Evolutionary conservation across 331 rosid species (phyloP).

Genomic region (Arachis monticola): DNA sequence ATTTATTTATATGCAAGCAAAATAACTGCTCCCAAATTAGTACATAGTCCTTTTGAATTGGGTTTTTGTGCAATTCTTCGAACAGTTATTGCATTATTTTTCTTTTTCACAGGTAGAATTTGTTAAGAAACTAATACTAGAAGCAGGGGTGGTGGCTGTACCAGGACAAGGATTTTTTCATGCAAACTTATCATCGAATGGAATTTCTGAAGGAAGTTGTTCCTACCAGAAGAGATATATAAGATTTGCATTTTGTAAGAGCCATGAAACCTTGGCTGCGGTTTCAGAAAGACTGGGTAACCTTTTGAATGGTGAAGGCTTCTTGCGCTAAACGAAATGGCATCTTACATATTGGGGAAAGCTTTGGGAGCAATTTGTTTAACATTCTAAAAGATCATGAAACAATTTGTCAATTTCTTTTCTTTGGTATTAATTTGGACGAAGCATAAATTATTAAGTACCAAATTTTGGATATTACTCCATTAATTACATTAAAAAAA

Average conservation of each 20-base stretch:
- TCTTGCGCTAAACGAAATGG: conserved; percentile 32
- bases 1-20: too few relatives aligned
- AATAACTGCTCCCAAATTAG: too few relatives aligned
- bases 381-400: too few relatives aligned
- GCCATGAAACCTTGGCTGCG: conserved; percentile 61
- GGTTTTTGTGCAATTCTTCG: background rate
- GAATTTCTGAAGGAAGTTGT: conserved; percentile 34
- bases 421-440: too few relatives aligned
- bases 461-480: too few relatives aligned
- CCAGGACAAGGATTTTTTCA: conserved; percentile 85
- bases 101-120: conserved; percentile 62
- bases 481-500: too few relatives aligned
- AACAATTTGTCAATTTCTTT: too few relatives aligned
- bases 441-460: too few relatives aligned
- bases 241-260: conserved; percentile 91
- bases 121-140: conserved; percentile 67
- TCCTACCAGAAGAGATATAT: conserved; percentile 66
- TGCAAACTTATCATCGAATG: conserved; percentile 41
- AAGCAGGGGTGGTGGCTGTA: conserved; percentile 88
- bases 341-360: background rate
- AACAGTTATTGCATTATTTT: conserved; percentile 26
- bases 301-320: conserved; percentile 46
- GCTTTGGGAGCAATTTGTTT: background rate
- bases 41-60: background rate
- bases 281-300: conserved; percentile 61